phyloP scores from a whole-genome alignment of 768 basidiomycete species.

The Piloderma croceum region DNA sequence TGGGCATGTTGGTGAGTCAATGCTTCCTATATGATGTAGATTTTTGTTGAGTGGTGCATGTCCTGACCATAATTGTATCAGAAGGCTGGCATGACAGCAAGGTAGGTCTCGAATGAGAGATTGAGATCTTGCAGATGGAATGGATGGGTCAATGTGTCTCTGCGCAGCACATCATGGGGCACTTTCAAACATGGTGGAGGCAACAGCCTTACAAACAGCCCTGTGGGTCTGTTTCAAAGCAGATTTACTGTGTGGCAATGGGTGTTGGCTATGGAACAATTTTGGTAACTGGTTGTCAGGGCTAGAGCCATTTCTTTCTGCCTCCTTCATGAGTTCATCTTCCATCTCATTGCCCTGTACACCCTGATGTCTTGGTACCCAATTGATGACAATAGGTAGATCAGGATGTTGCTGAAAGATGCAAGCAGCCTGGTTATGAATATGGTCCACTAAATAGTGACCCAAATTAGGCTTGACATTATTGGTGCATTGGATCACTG shows the following conservation, averaged over 20 bases:
- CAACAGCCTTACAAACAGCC: background rate
- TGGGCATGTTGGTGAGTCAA: constrained; percentile 22
- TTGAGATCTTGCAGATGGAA: background rate
- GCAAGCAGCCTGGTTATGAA: too few relatives aligned
- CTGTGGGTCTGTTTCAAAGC: constrained; percentile 3
- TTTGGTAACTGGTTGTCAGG: too few relatives aligned
- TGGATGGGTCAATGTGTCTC: background rate
- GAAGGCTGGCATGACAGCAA: constrained; percentile 14
- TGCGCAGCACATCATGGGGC: constrained; percentile 1
- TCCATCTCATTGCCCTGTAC: too few relatives aligned
- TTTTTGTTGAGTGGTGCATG: constrained; percentile 27
- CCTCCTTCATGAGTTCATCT: too few relatives aligned
- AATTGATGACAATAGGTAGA: too few relatives aligned
- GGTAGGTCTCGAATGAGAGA: constrained; percentile 6
- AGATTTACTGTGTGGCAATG: constrained; percentile 2
- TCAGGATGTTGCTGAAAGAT: too few relatives aligned
- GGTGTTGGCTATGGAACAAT: too few relatives aligned
- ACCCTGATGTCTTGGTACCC: too few relatives aligned
- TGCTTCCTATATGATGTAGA: constrained; percentile 22
- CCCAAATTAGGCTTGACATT: too few relatives aligned
- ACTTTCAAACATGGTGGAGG: background rate
- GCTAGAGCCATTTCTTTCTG: too few relatives aligned
- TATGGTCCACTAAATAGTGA: too few relatives aligned
- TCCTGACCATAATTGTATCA: constrained; percentile 27
- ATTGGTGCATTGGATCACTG: constrained; percentile 8